Conservation (phyloP, 2,329 filamentous ascomycete species). For the Aspergillus flavus region DNA sequence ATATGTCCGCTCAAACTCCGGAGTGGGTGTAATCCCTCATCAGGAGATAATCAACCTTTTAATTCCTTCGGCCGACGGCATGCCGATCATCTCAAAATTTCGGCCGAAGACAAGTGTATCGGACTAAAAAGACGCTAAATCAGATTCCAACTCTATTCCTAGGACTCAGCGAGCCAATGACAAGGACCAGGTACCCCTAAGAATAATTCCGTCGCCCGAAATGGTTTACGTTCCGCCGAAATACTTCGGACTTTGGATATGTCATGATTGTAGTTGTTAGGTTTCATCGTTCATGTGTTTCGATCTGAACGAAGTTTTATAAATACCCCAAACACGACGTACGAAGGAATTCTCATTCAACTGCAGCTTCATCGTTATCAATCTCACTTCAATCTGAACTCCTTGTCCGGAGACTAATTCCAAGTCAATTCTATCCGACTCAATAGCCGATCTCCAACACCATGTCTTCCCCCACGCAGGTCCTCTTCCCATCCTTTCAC, state of each 20-base stretch:
- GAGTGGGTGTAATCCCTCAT: neutral
- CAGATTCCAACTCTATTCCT: neutral
- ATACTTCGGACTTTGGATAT: neutral
- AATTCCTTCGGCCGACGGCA: neutral
- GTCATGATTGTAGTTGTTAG: neutral
- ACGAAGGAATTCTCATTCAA: neutral
- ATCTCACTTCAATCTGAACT: neutral
- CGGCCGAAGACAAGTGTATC: neutral
- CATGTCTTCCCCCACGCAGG: neutral
- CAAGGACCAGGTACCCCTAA: neutral
- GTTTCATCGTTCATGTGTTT: too few relatives aligned
- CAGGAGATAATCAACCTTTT: neutral
- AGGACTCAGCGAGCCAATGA: neutral
- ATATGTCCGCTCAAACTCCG: neutral
- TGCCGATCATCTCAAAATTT: neutral
- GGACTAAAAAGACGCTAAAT: neutral
- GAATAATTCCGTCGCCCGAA: neutral
- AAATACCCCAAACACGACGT: neutral
- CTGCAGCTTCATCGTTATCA: neutral
- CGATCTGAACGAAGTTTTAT: neutral
- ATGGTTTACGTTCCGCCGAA: neutral
- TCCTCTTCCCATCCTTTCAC: conserved; percentile 5
- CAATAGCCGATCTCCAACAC: neutral
- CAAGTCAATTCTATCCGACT: neutral
- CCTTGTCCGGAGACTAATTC: neutral